A percentile compares a stretch with the other conserved stretches of the same genome.
Evolutionary conservation across 202 grass and related monocot species (phyloP).

Genomic region (Panicum virgatum): DNA sequence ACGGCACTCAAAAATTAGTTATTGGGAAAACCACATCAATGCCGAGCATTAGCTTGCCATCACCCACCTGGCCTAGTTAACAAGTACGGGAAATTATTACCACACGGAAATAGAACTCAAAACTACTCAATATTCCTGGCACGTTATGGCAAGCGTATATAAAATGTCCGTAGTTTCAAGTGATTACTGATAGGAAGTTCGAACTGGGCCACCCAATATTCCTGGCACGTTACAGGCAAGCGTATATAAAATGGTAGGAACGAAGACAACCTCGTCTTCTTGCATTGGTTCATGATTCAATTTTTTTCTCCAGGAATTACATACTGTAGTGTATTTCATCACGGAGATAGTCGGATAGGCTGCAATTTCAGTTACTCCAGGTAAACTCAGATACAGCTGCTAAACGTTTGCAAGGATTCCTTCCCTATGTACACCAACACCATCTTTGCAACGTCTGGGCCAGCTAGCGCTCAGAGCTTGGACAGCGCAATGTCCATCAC

Average conservation of each 20-base stretch:
- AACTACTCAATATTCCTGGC: no score
- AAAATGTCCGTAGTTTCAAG: no score
- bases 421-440: neutral
- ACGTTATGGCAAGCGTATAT: no score
- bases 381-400: neutral
- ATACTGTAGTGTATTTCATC: neutral
- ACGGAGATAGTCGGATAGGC: neutral
- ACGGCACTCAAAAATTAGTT: no score
- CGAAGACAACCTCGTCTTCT: neutral
- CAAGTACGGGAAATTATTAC: neutral
- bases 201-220: neutral
- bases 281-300: neutral
- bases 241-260: neutral
- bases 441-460: neutral
- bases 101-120: neutral
- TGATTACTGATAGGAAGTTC: neutral
- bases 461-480: constrained; percentile 54
- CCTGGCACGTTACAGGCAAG: neutral
- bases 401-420: neutral
- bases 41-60: no score
- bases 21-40: no score
- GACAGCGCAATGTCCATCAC: constrained; percentile 70
- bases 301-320: neutral
- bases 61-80: neutral
- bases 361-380: neutral